phyloP scores from a whole-genome alignment of 2,329 filamentous ascomycete species.

The Hymenoscyphus linearis region DNA sequence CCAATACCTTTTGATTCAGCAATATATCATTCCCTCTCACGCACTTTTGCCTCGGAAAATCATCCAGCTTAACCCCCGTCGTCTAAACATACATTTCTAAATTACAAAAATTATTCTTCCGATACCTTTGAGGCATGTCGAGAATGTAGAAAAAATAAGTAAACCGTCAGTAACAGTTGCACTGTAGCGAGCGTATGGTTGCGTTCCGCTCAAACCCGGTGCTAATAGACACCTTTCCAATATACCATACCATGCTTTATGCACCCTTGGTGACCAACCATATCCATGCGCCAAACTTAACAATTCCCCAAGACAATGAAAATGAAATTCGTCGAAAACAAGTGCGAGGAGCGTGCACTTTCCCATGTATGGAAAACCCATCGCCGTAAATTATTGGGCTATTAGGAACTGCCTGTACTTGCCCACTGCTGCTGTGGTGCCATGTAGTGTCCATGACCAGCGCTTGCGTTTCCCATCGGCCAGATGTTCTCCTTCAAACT shows the following conservation, averaged over 20 bases:
- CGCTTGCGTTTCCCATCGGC: slow-evolving; percentile 25
- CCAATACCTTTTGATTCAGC: neutral
- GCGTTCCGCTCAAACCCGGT: neutral
- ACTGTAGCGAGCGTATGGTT: neutral
- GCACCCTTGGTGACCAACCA: neutral
- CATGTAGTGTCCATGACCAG: slow-evolving; percentile 29
- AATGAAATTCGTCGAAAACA: slow-evolving; percentile 5
- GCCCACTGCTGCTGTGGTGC: slow-evolving; percentile 27
- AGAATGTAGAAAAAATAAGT: neutral
- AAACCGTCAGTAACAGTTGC: neutral
- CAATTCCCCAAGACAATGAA: slow-evolving; percentile 4
- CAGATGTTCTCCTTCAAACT: slow-evolving; percentile 22
- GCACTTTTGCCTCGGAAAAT: neutral
- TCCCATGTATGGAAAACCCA: neutral
- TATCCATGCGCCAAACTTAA: neutral
- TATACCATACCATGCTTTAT: neutral
- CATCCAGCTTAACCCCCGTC: neutral
- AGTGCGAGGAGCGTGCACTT: neutral
- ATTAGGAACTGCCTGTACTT: slow-evolving; percentile 23
- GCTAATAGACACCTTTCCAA: neutral
- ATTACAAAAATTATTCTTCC: slow-evolving; percentile 1
- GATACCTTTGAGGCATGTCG: neutral
- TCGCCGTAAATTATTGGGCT: neutral
- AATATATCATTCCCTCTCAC: neutral
- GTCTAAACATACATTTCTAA: slow-evolving; percentile 9